Evolutionary conservation across 495 filamentous ascomycete species (phyloP), one percentile per base, ranked within the genome.

Genomic region (Podospora tetraspora): DNA sequence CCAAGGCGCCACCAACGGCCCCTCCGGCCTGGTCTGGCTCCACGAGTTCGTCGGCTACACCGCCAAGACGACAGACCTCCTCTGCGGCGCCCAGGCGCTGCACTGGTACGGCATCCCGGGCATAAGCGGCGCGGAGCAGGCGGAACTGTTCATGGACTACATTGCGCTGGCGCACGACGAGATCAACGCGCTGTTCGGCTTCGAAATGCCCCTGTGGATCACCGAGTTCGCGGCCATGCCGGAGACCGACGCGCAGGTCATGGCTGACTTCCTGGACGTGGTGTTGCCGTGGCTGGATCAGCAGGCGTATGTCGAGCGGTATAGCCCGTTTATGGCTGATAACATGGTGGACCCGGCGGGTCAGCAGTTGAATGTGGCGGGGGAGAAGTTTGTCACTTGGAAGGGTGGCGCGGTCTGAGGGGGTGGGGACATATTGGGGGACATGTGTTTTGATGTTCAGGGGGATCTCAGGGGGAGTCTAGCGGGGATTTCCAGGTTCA

Each of bases 161-260:
- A 59, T 69, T n/a, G 32, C 11, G 9, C 30, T 9, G 12, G 68
- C 68, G 4, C 63, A 69, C n/a, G 58, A 11, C 3, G 59, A 56
- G 23, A 63, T 69, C 34, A 69, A 66, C 16, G 37, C 61, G 19
- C 61, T 69, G 11, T 69, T 69, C 68, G 57, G 43, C 9, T 13
- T 29, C 13, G 63, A 69, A 22, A 69, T 69, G 68, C 56, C 59
- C 16, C 59, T 69, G 3, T 69, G 68, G 68, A 69, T 69, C 63
- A 69, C 68, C 58, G 68, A 69, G 58, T 69, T 69, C 25, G 12
- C 57, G 22, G 58, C 68, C 0, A 7, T 19, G 24, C 68, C 68
- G 3, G 0, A 27, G 0, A 3, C 22, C 1, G 19, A 69, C 37
- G 30, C 57, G 12, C 0, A 43, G 5, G 9, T 61, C 19, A 62